Base-by-base conservation (phyloP, 305 asterid genomes). In the Fraxinus xanthoxyloides region DNA sequence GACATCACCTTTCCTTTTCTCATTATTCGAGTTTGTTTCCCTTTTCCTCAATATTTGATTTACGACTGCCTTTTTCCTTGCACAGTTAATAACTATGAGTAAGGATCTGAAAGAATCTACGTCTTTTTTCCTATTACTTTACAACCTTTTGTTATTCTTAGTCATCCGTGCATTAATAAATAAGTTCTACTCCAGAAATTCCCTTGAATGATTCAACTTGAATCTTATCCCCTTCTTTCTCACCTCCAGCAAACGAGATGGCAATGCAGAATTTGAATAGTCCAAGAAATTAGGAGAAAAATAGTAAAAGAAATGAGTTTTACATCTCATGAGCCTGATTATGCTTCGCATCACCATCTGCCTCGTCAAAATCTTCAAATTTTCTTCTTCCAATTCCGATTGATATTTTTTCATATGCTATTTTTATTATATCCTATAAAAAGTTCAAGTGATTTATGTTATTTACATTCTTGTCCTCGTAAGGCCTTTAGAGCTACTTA, bases 1-100 rank as follows among this genome's bases (percentile, higher is more conserved):
- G 36, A 77, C 8, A 5, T 38, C 82, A 54, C 81, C n/a, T 32
- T 51, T 82, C 34, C 76, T 51, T 59, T 86, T 34, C 72, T 72
- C 54, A 56, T 15, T 30, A 65, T 76, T 77, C 3, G 38, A 59
- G 75, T 48, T 80, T 35, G 40, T 77, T 17, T 54, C 17, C 72
- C 31, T 79, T 81, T 67, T 28, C 51, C 78, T 72, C 13, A 28
- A 77, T 24, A 40, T 21, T 36, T 54, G 67, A 83, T 85, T 54
- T 77, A 54, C 8, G 21, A 31, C 79, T 13, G 24, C 38, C 17
- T 3, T 24, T 78, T n/a, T 40, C 46, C 48, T 35, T 78, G 84
- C 61, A 35, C 24, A 13, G 19, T 43, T 34, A 31, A 75, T 7
- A 54, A 31, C 30, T 6, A 12, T 59, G 24, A 38, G 19, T 61